A percentile compares a stretch with the other conserved stretches of the same genome.
Conservation (phyloP, 441 rosid genomes). For the Adansonia grandidieri region DNA sequence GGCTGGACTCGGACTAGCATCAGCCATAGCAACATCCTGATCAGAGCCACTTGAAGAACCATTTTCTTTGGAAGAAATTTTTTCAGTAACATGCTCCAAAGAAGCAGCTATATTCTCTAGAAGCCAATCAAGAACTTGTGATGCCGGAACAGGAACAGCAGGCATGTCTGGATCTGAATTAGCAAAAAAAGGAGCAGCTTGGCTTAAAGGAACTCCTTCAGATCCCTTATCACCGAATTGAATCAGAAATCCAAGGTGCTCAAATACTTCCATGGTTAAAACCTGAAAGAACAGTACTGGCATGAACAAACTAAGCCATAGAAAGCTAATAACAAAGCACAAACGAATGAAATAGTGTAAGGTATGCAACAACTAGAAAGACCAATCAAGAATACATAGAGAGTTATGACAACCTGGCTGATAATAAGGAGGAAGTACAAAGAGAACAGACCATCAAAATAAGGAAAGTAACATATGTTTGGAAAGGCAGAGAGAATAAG, state of each 20-base stretch:
- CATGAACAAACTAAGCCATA: conserved; percentile 26
- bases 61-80: conserved; percentile 85
- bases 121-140: conserved; percentile 93
- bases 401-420: background rate
- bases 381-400: conserved; percentile 13
- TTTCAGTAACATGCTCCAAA: conserved; percentile 77
- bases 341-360: conserved; percentile 22
- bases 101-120: conserved; percentile 75
- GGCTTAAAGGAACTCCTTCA: conserved; percentile 79
- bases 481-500: background rate
- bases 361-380: background rate
- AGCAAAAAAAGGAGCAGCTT: conserved; percentile 92
- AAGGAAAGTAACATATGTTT: background rate
- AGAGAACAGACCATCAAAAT: background rate
- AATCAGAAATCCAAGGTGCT: conserved; percentile 93
- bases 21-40: conserved; percentile 91
- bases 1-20: conserved; percentile 69
- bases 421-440: background rate
- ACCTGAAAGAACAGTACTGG: conserved; percentile 55
- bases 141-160: conserved; percentile 85
- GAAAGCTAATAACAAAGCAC: conserved; percentile 18
- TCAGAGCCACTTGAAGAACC: conserved; percentile 69
- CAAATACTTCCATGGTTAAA: conserved; percentile 84
- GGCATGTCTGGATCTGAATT: conserved; percentile 99
- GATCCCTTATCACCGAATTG: conserved; percentile 92